Evolutionary conservation across 176 grass and related monocot genomes (phyloP).

Genomic region (Chrysopogon serrulatus): DNA sequence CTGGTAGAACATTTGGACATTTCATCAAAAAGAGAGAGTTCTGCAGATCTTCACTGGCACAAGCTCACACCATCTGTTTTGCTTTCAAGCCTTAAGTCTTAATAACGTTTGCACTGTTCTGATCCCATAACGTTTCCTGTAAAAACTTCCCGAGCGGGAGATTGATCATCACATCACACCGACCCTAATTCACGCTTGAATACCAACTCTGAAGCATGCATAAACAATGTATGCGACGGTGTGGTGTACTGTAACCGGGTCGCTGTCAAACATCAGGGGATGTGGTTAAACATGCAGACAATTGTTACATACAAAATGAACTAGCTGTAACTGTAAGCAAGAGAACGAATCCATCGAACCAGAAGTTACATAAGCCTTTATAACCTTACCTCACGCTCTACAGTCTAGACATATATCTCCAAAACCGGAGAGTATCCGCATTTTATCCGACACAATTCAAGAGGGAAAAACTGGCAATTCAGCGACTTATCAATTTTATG

Average conservation of each 20-base stretch:
- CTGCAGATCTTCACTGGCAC: neutral
- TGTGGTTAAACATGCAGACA: neutral
- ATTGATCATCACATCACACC: neutral
- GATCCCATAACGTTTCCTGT: neutral
- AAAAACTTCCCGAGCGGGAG: neutral
- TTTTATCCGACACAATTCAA: slow-evolving; percentile 31
- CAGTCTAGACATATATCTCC: slow-evolving; percentile 34
- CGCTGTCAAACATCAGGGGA: neutral
- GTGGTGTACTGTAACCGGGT: neutral
- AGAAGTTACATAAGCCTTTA: slow-evolving; percentile 29
- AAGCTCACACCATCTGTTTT: neutral
- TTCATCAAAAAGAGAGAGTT: neutral
- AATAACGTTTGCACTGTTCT: neutral
- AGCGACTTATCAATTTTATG: slow-evolving; percentile 48
- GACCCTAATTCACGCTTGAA: neutral
- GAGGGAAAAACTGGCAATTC: slow-evolving; percentile 17
- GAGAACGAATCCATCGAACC: slow-evolving; percentile 32
- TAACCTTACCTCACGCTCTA: slow-evolving; percentile 27
- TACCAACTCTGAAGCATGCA: neutral
- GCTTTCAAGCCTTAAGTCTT: neutral
- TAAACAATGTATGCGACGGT: neutral
- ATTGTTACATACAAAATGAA: neutral
- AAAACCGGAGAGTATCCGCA: slow-evolving; percentile 34
- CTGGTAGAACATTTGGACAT: neutral
- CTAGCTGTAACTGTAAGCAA: slow-evolving; percentile 21